phyloP scores from a whole-genome alignment of 2,329 filamentous ascomycete species.

The Pseudogymnoascus sp. region DNA sequence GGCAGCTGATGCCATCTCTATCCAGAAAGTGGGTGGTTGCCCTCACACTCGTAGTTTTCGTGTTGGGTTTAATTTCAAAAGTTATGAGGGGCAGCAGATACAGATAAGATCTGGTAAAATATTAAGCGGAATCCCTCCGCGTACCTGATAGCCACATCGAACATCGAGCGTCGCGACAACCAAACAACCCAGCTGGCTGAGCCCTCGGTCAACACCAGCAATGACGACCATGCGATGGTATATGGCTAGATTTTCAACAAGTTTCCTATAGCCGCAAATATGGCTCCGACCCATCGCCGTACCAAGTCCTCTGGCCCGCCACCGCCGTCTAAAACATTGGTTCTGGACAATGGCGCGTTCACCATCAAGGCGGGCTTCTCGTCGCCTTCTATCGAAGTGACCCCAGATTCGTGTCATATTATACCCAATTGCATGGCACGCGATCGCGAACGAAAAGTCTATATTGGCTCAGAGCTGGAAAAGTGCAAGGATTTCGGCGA shows the following conservation, averaged over 20 bases:
- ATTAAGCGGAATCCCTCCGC: conserved; percentile 1
- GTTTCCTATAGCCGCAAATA: conserved; percentile 19
- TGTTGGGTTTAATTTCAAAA: not conserved
- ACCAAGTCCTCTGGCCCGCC: conserved; percentile 43
- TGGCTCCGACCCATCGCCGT: conserved; percentile 32
- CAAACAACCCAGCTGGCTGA: not conserved
- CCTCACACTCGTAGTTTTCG: conserved; percentile 2
- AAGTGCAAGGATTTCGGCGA: conserved; percentile 84
- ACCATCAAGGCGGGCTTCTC: conserved; percentile 81
- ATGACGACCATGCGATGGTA: not conserved
- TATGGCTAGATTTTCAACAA: not conserved
- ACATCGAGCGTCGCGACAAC: not conserved
- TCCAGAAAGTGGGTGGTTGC: not conserved
- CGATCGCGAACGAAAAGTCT: conserved; percentile 68
- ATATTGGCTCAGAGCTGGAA: conserved; percentile 70
- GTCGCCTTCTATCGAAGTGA: conserved; percentile 29
- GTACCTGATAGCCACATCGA: not conserved
- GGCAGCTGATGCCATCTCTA: not conserved
- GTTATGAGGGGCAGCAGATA: not conserved
- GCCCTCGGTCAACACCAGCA: not conserved
- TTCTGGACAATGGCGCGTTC: conserved; percentile 89
- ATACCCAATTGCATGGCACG: conserved; percentile 87
- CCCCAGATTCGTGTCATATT: conserved; percentile 49
- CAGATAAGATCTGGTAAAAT: conserved; percentile 9
- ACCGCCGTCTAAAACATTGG: conserved; percentile 60